phyloP scores from a whole-genome alignment of 2,329 filamentous ascomycete species.

The Botrytis squamosa region DNA sequence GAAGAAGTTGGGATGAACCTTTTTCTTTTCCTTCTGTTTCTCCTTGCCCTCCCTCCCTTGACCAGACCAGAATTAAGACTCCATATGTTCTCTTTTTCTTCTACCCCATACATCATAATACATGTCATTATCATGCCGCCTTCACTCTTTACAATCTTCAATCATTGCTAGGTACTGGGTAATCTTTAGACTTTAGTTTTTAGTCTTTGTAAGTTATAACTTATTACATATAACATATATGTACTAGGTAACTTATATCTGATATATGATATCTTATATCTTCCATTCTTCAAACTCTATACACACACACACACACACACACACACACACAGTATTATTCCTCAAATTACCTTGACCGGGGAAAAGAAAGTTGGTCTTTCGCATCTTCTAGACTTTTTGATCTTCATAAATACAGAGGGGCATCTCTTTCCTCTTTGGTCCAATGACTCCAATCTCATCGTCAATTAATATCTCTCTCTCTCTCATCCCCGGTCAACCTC shows the following conservation, averaged over 20 bases:
- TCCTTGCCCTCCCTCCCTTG: too few relatives aligned
- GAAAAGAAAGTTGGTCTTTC: not conserved
- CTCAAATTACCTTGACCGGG: not conserved
- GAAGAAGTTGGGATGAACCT: not conserved
- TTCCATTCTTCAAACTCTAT: not conserved
- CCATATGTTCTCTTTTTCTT: not conserved
- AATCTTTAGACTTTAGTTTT: too few relatives aligned
- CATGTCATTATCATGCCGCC: not conserved
- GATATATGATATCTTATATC: not conserved
- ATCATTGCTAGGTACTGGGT: too few relatives aligned
- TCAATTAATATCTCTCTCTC: constrained; percentile 1
- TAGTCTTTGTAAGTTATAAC: not conserved
- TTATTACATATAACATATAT: not conserved
- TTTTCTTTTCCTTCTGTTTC: not conserved
- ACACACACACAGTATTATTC: not conserved
- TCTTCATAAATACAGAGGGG: not conserved
- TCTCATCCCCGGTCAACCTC: not conserved
- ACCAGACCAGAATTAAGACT: not conserved
- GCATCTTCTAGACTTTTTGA: not conserved
- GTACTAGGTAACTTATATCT: not conserved
- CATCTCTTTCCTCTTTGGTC: not conserved
- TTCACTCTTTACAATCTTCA: not conserved
- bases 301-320: not conserved
- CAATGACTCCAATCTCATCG: not conserved
- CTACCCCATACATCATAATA: too few relatives aligned